Evolutionary conservation across 805 yeast species (phyloP), one percentile per base, ranked within the genome.

Genomic region (Myxozyma geophila): DNA sequence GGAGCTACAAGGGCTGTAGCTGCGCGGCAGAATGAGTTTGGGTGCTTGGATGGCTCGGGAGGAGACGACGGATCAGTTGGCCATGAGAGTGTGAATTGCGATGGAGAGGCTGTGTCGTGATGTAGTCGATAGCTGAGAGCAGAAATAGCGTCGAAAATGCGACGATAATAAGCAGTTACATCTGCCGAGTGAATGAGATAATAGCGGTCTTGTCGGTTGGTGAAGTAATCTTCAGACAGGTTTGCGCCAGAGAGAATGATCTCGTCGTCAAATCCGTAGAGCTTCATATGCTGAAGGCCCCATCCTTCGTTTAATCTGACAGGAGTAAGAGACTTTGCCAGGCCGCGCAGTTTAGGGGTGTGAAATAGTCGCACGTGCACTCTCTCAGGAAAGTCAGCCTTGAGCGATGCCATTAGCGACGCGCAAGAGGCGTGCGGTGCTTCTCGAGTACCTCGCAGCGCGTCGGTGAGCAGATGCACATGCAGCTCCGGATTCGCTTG

Each of bases 251-350:
- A 84, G 39, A 95, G 80, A 19, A 95, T 83, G 48, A 95, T 85
- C 73, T 92, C 97, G 71, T 91, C 85, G 74, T 95, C 99, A 71
- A 92, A 86, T 1, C 99, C 99, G 74, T 95, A 95, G 36, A 95
- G 82, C 74, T 95, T 95, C 98, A 95, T 95, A 74, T 95, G 99
- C 75, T 95, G 99, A 57, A 95, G 81, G 0, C 99, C 99, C 70
- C 83, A 80, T 2, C 96, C 92, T 77, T 95, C 99, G 75, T 92
- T 92, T 67, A 93, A 80, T 67, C 99, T 82, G 63, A 83, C 87
- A 0, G 99, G 99, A 2, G 91, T 81, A 50, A 89, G 52, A 8
- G 77, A 69, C 72, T 87, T 86, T 61, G 84, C 82, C 63, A 90
- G 72, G 0, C 96, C 96, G 46, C 82, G 78, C 69, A 90, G 81